Evolutionary conservation across 164 flowering plant genomes (phyloP), one percentile per base, ranked within the genome.

Genomic region (Aristolochia fimbriata): DNA sequence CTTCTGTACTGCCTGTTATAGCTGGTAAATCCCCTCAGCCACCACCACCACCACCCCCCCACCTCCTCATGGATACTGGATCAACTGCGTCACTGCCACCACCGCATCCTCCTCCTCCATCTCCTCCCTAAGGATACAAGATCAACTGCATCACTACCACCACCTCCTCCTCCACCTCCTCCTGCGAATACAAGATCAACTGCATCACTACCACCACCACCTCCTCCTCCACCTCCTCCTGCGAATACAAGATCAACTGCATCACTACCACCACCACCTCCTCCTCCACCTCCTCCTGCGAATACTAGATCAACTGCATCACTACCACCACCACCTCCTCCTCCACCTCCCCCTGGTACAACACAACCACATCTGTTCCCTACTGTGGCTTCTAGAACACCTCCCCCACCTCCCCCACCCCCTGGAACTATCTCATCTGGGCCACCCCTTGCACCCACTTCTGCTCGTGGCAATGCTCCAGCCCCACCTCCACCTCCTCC

Each of bases 401-500:
- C 78, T 22, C 74, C 74, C 17, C 80, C 79, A 11, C 78, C 79
- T 31, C 72, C 75, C 15, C 63, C 71, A 0, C 65, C 51, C n/a
- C 64, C 72, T 48, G 43, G 47, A 20, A 49, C 62, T 65, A 62
- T 63, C 15, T 59, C 73, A 7, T 65, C 65, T 14, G 45, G 58
- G 17, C 53, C 62, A 11, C 73, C 30, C 5, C 30, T 27, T 27
- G 30, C 5, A 5, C 5, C 17, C 15, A 47, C 41, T 46, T 57
- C 74, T 57, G 25, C 59, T 55, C 58, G 17, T 57, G 67, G 69
- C 4, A 52, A 15, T 30, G 62, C 68, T 57, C 54, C 73, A 23
- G 62, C 46, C 41, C 71, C 71, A 48, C 73, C 84, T 46, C 71
- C 88, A 55, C 80, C 78, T 57, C 71, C 76, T 15, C 22, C 57